These are phyloP conservation scores for Fusarium albosuccineum DNA, from an alignment of 2,329 filamentous ascomycete genomes.

Conservation along the genomic window DNA sequence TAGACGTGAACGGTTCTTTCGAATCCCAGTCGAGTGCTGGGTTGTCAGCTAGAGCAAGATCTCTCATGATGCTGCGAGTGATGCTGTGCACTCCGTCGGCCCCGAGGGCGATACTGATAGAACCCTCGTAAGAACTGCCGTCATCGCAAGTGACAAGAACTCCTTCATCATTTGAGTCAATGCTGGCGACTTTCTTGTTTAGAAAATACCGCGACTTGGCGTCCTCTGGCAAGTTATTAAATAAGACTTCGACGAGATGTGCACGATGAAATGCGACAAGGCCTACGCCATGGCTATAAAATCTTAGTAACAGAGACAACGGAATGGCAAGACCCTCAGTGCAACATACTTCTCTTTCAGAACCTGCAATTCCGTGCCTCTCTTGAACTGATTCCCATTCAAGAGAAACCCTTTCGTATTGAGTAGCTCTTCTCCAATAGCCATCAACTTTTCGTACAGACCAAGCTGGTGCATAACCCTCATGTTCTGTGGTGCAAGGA, in stretches of 20 bases:
- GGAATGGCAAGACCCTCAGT: too few relatives aligned
- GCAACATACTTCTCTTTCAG: conserved; percentile 7
- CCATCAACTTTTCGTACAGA: conserved; percentile 2
- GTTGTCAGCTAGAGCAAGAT: conserved; percentile 1
- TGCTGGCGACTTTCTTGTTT: conserved; percentile 30
- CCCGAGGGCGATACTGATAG: conserved; percentile 21
- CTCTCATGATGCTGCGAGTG: conserved; percentile 17
- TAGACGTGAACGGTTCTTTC: conserved; percentile 3
- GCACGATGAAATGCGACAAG: conserved; percentile 18
- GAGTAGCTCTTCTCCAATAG: neutral
- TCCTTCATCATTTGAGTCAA: neutral
- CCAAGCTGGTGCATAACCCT: conserved; percentile 26
- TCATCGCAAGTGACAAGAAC: conserved; percentile 19
- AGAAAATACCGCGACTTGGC: conserved; percentile 8
- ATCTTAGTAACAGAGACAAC: neutral
- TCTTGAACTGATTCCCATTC: neutral
- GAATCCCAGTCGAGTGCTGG: conserved; percentile 1
- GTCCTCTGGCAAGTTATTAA: conserved; percentile 8
- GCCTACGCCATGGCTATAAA: conserved; percentile 13
- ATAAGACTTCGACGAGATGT: conserved; percentile 16
- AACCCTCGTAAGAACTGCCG: conserved; percentile 13
- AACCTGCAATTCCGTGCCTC: neutral
- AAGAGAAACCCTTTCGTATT: conserved; percentile 1
- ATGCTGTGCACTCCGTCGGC: conserved; percentile 26
- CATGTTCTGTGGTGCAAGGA: conserved; percentile 12